A percentile compares a stretch with the other conserved stretches of the same genome.
phyloP scores from a whole-genome alignment of 1,139 yeast genomes.

The Blastobotrys petasosporus region DNA sequence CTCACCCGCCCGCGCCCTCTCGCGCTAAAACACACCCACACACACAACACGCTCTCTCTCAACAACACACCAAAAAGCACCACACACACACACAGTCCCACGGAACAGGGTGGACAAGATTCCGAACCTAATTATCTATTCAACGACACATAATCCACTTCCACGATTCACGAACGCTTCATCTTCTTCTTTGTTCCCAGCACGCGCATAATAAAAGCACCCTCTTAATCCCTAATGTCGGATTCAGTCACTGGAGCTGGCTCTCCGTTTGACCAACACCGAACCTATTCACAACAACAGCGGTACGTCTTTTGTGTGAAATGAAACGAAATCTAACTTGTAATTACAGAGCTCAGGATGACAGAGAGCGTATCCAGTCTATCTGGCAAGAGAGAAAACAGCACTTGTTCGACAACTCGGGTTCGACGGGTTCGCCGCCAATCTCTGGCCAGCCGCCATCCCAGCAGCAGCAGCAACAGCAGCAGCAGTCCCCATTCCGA shows the following conservation, averaged over 20 bases:
- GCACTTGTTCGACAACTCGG: conserved; percentile 1
- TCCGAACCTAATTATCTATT: too few relatives aligned
- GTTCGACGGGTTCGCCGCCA: conserved; percentile 9
- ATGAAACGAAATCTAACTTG: neutral
- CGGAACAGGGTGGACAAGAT: too few relatives aligned
- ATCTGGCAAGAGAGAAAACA: conserved; percentile 13
- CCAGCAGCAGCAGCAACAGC: conserved; percentile 3
- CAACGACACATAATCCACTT: too few relatives aligned
- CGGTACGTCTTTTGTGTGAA: too few relatives aligned
- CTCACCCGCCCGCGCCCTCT: too few relatives aligned
- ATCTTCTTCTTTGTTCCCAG: too few relatives aligned
- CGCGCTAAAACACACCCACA: too few relatives aligned
- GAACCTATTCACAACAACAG: conserved; percentile 15
- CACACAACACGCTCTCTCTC: too few relatives aligned
- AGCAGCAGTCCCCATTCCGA: conserved; percentile 7
- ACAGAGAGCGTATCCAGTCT: conserved; percentile 7
- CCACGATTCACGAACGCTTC: too few relatives aligned
- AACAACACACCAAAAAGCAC: too few relatives aligned
- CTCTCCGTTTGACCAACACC: conserved; percentile 23
- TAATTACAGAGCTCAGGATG: conserved; percentile 8
- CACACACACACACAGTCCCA: too few relatives aligned
- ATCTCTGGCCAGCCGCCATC: neutral
- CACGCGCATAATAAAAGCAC: too few relatives aligned
- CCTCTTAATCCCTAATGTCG: conserved; percentile 11
- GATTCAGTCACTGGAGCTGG: conserved; percentile 25